Conservation (phyloP, 371 early-diverging fungal species). For the Mortierella sp. region DNA sequence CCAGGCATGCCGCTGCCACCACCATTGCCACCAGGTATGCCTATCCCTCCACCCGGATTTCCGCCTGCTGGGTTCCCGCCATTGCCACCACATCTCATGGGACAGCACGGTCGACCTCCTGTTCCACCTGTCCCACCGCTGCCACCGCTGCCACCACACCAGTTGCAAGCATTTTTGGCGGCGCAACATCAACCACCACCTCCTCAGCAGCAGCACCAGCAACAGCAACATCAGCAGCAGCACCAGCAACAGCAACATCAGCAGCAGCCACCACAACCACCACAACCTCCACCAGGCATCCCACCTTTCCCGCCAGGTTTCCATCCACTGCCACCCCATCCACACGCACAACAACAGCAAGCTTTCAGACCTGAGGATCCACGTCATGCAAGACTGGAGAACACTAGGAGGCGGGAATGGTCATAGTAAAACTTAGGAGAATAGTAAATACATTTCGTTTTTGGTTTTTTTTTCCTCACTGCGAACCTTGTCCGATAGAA, state of each 20-base stretch:
- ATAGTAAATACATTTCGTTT: background rate
- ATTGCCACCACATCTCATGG: slow-evolving; percentile 16
- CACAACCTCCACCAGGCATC: background rate
- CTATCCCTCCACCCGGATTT: slow-evolving; percentile 12
- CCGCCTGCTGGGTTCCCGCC: slow-evolving; percentile 21
- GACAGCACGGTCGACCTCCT: slow-evolving; percentile 10
- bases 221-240: background rate
- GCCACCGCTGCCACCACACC: slow-evolving; percentile 23
- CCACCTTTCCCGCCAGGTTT: slow-evolving; percentile 21
- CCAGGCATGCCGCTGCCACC: slow-evolving; percentile 8
- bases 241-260: slow-evolving; percentile 41
- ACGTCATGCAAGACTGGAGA: slow-evolving; percentile 6
- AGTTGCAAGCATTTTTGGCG: slow-evolving; percentile 22
- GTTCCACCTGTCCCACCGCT: slow-evolving; percentile 18
- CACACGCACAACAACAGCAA: slow-evolving; percentile 2
- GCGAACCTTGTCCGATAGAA: no score
- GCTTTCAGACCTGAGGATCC: slow-evolving; percentile 5
- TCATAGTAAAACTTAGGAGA: background rate
- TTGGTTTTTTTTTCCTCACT: background rate
- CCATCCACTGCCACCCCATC: slow-evolving; percentile 18
- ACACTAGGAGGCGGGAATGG: slow-evolving; percentile 15
- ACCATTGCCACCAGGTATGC: slow-evolving; percentile 16
- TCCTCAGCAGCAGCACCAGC: slow-evolving; percentile 13
- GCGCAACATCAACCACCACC: slow-evolving; percentile 32
- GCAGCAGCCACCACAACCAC: no score